A percentile compares a stretch with the other conserved stretches of the same genome.
phyloP scores from a whole-genome alignment of 768 basidiomycete species.

The Wakefieldia striispora region DNA sequence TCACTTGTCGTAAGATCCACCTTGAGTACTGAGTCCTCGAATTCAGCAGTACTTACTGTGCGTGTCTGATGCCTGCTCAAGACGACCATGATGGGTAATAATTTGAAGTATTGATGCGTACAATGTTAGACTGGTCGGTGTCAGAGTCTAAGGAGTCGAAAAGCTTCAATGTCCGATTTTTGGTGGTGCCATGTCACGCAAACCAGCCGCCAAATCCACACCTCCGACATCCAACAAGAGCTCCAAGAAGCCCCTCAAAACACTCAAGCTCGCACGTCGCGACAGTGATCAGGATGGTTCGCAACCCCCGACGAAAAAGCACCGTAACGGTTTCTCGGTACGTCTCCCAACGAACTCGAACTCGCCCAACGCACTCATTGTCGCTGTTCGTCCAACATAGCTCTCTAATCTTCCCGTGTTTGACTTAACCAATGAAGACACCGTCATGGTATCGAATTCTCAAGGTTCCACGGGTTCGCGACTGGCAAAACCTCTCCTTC shows the following conservation, averaged over 20 bases:
- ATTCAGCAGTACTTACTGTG: no score
- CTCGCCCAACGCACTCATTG: background rate
- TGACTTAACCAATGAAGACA: constrained; percentile 18
- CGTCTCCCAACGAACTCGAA: background rate
- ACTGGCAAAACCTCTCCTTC: background rate
- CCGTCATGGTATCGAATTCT: constrained; percentile 3
- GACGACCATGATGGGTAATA: no score
- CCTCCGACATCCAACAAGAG: constrained; percentile 8
- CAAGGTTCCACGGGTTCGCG: constrained; percentile 1
- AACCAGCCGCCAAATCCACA: constrained; percentile 11
- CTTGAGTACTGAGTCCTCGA: no score
- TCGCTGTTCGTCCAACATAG: constrained; percentile 5
- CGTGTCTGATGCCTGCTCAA: no score
- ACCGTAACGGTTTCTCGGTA: constrained; percentile 12
- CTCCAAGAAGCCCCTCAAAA: constrained; percentile 19
- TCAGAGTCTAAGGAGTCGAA: no score
- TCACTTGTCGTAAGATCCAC: no score
- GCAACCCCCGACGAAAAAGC: constrained; percentile 24
- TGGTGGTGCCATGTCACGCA: constrained; percentile 17
- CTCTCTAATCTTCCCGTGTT: constrained; percentile 24
- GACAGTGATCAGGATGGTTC: constrained; percentile 9
- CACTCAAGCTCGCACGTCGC: constrained; percentile 18
- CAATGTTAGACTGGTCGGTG: no score
- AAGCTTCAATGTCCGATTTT: no score
- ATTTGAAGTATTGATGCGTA: no score